Evolutionary conservation across 108 stramenopile genomes (phyloP), one percentile per base, ranked within the genome.

Genomic region (Cyclostephanos tholiformis): DNA sequence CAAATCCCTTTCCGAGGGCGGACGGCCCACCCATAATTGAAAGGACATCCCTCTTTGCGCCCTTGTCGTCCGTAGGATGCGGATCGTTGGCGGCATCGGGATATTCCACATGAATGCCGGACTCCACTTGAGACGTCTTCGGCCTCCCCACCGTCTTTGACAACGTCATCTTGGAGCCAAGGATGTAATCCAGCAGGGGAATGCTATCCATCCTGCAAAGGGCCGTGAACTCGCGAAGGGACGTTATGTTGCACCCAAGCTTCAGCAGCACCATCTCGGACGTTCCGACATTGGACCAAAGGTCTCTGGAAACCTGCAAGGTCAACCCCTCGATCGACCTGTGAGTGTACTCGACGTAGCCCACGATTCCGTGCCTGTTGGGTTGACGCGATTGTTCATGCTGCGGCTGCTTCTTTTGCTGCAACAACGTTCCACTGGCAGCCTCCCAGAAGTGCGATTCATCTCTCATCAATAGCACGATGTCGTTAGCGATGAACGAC

Each of bases 171-270:
- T 88, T 83, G 41, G 66, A 52, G 52, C 88, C 89, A 13, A 95
- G 71, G 22, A 95, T 75, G 48, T 80, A 91, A 49, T 82, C 73
- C 20, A 84, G 67, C 13, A 95, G 62, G 8, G 94, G 91, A 35
- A 91, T 85, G 25, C 65, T 62, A 65, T 89, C 86, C 62, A 92
- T 82, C 25, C 78, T 73, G 63, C 87, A 91, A 22, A 95, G 71
- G 17, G 94, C 94, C 49, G 90, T 95, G 56, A 91, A 95, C 67
- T 95, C 94, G 39, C 94, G 71, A 29, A 92, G 51, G 0, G 89
- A 82, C 20, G 94, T 95, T 49, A 95, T 67, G 65, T 92, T 95
- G 67, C 74, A 67, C 19, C 94, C 91, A 56, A 92, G 76, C 46
- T 78, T 84, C 10, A 92, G n/a, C 13, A 92, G 32, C 41, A 63